Conservation (phyloP, 2,329 filamentous ascomycete genomes). For the Cadophora sp. region DNA sequence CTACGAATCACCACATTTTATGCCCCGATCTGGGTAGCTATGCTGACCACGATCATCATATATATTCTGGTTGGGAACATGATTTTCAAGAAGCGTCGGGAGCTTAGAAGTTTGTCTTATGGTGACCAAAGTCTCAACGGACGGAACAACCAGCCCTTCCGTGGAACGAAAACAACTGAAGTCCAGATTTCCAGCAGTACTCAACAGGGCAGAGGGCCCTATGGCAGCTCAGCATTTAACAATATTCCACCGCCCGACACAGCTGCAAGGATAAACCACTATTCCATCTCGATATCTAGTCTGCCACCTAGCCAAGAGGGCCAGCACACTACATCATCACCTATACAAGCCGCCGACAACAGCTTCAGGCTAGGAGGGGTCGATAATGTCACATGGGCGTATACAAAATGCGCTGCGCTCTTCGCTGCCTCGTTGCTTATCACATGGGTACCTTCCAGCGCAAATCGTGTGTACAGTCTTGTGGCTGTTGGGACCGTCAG, state of each 20-base stretch:
- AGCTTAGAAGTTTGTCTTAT: not conserved
- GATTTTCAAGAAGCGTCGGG: not conserved
- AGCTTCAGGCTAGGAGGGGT: not conserved
- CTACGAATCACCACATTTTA: conserved; percentile 1
- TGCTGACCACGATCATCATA: not conserved
- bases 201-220: not conserved
- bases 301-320: not conserved
- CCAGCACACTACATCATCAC: not conserved
- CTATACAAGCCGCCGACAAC: not conserved
- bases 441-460: not conserved
- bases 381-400: not conserved
- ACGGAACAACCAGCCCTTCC: not conserved
- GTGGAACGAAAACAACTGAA: not conserved
- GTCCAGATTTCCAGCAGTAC: not conserved
- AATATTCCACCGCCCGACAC: not conserved
- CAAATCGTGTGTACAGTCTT: not conserved
- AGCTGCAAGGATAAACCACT: not conserved
- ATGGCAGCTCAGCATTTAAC: not conserved
- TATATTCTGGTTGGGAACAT: not conserved
- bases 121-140: not conserved
- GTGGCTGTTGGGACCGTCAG: not conserved
- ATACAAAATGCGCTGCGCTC: not conserved
- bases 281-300: not conserved
- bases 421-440: conserved; percentile 1
- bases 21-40: not conserved